Evolutionary conservation across 2,329 filamentous ascomycete genomes (phyloP).

Genomic region (Alternaria hordeiaustralica): DNA sequence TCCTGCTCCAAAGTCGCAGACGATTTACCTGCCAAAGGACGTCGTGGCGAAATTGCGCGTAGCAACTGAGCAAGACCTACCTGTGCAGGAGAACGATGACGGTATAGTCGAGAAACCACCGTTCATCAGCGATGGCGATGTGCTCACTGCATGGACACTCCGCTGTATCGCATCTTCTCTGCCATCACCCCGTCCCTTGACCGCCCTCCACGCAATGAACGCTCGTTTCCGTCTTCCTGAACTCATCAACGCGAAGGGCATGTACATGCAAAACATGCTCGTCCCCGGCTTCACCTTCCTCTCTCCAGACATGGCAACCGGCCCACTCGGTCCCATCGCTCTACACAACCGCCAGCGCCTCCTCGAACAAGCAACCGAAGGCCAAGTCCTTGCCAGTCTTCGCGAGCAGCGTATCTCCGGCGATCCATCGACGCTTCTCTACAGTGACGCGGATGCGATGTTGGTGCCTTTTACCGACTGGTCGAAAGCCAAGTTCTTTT

Average conservation of each 20-base stretch:
- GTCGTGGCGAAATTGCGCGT: slow-evolving; percentile 19
- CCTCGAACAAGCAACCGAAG: slow-evolving; percentile 21
- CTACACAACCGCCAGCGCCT: slow-evolving; percentile 20
- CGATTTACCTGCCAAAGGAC: slow-evolving; percentile 49
- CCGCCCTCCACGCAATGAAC: slow-evolving; percentile 52
- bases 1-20: slow-evolving; percentile 37
- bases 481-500: slow-evolving; percentile 18
- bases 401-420: slow-evolving; percentile 17
- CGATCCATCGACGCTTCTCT: slow-evolving; percentile 29
- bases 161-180: slow-evolving; percentile 34
- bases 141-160: slow-evolving; percentile 30
- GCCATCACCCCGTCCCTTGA: slow-evolving; percentile 40
- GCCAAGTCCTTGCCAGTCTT: slow-evolving; percentile 29
- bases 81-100: not conserved
- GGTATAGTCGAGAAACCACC: slow-evolving; percentile 14
- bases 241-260: slow-evolving; percentile 24
- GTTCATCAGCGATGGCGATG: slow-evolving; percentile 34
- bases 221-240: slow-evolving; percentile 43
- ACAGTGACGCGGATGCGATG: slow-evolving; percentile 9
- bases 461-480: slow-evolving; percentile 23
- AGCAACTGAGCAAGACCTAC: slow-evolving; percentile 40
- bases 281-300: slow-evolving; percentile 19
- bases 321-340: slow-evolving; percentile 22
- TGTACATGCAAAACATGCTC: slow-evolving; percentile 23
- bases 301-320: slow-evolving; percentile 9